Conservation (phyloP, 2,329 filamentous ascomycete genomes). For the Aspergillus japonicus region DNA sequence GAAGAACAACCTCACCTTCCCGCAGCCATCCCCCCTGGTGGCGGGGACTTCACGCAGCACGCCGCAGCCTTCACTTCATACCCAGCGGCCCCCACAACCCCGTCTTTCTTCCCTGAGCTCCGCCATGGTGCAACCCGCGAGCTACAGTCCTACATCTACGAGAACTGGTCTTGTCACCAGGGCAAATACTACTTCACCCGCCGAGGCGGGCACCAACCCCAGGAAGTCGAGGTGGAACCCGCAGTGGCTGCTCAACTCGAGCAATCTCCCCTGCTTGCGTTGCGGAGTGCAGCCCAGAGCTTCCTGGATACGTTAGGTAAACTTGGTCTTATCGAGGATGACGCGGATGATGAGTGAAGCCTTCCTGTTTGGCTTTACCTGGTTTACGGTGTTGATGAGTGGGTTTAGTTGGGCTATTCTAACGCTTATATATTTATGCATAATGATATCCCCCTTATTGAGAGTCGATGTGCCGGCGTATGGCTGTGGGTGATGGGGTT, state of each 20-base stretch:
- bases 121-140: slow-evolving; percentile 41
- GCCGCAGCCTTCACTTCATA: slow-evolving; percentile 1
- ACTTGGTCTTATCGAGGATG: slow-evolving; percentile 15
- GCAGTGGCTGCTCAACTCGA: slow-evolving; percentile 22
- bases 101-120: slow-evolving; percentile 24
- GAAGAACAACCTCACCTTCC: neutral
- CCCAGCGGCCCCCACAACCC: slow-evolving; percentile 2
- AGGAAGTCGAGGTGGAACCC: slow-evolving; percentile 45
- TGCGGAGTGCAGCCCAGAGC: slow-evolving; percentile 21
- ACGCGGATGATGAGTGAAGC: neutral
- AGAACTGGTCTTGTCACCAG: slow-evolving; percentile 48
- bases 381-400: neutral
- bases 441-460: neutral
- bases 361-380: neutral
- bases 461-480: no score
- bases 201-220: slow-evolving; percentile 44
- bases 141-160: slow-evolving; percentile 44
- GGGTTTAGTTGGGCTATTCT: no score
- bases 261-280: slow-evolving; percentile 18
- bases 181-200: slow-evolving; percentile 48
- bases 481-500: no score
- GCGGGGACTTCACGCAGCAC: slow-evolving; percentile 1
- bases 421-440: neutral
- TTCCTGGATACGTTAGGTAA: slow-evolving; percentile 14
- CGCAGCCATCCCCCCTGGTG: slow-evolving; percentile 8